A percentile compares a stretch with the other conserved stretches of the same genome.
phyloP scores from a whole-genome alignment of 176 grass and related monocot species.

The Tillandsia leiboldiana region DNA sequence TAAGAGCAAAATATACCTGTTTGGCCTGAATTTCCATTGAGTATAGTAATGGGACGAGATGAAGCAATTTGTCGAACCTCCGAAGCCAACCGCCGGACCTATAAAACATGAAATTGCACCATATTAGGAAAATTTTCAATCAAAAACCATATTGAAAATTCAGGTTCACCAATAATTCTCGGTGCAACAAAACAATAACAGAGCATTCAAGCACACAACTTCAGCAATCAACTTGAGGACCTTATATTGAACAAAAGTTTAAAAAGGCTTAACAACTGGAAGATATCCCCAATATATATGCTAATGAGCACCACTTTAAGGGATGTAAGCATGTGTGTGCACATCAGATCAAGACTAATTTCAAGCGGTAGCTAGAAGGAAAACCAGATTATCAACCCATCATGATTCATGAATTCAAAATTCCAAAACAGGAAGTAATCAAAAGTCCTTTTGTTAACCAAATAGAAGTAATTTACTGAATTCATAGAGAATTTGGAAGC shows the following conservation, averaged over 20 bases:
- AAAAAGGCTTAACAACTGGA: background rate
- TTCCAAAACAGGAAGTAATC: background rate
- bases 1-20: slow-evolving; percentile 40
- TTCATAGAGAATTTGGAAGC: too few relatives aligned
- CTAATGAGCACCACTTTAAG: too few relatives aligned
- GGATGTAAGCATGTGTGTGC: too few relatives aligned
- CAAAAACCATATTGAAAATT: background rate
- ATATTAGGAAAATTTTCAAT: background rate
- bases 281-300: too few relatives aligned
- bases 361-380: too few relatives aligned
- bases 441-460: too few relatives aligned
- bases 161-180: background rate
- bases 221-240: background rate
- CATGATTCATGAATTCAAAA: background rate
- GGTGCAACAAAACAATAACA: background rate
- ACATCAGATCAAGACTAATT: too few relatives aligned
- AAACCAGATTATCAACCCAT: too few relatives aligned
- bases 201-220: background rate
- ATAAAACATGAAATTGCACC: slow-evolving; percentile 9
- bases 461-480: too few relatives aligned
- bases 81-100: slow-evolving; percentile 63
- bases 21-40: slow-evolving; percentile 58
- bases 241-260: background rate
- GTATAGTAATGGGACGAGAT: slow-evolving; percentile 52
- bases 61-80: slow-evolving; percentile 48